Conservation (phyloP, 2,329 filamentous ascomycete genomes). For the Aspergillus tubingensis region DNA sequence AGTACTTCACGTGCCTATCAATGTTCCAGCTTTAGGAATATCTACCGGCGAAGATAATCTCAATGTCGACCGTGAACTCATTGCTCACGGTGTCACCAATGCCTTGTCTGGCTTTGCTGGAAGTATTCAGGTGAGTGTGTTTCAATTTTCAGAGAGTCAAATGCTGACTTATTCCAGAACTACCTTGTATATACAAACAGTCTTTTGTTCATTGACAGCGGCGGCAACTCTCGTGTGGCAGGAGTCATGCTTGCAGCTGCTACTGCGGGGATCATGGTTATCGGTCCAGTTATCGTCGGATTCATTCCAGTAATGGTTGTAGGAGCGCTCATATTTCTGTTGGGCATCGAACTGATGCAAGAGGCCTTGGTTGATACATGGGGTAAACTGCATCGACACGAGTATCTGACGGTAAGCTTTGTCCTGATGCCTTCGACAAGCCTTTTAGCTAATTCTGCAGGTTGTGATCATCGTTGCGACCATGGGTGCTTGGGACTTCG, state of each 20-base stretch:
- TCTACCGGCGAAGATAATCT: constrained; percentile 91
- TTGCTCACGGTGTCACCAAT: constrained; percentile 91
- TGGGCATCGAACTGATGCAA: constrained; percentile 86
- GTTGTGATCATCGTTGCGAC: constrained; percentile 86
- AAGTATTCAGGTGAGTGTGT: constrained; percentile 67
- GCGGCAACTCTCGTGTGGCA: constrained; percentile 81
- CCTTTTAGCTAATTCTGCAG: constrained; percentile 36
- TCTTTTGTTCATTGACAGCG: constrained; percentile 92
- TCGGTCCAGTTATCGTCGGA: constrained; percentile 85
- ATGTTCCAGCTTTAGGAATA: constrained; percentile 89
- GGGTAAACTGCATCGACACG: constrained; percentile 80
- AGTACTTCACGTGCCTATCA: constrained; percentile 95
- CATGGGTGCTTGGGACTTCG: constrained; percentile 97
- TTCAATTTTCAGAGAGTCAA: too few species aligned
- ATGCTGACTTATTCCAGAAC: constrained; percentile 61
- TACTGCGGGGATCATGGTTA: constrained; percentile 78
- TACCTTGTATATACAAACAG: constrained; percentile 98
- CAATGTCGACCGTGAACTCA: constrained; percentile 85
- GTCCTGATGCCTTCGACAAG: background rate
- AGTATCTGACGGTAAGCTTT: constrained; percentile 75
- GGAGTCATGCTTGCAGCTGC: constrained; percentile 79
- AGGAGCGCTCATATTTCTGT: constrained; percentile 88
- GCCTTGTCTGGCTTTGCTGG: constrained; percentile 81
- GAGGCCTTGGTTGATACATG: constrained; percentile 88
- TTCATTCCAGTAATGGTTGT: constrained; percentile 98